Evolutionary conservation across 1,284 basidiomycete species (phyloP).

Genomic region (Boletus hoseneyae): DNA sequence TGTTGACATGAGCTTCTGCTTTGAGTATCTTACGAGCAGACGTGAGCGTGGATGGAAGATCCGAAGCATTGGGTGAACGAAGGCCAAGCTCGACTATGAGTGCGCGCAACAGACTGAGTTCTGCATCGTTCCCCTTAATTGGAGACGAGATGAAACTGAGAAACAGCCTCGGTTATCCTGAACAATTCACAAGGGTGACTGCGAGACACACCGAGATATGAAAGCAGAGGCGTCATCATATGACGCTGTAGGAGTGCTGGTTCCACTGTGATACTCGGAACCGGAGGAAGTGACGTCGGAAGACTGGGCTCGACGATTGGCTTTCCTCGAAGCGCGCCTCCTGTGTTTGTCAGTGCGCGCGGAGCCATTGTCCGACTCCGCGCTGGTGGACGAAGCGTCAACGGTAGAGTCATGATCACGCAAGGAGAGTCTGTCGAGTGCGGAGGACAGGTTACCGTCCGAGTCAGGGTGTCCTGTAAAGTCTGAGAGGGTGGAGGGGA

Average conservation of each 20-base stretch:
- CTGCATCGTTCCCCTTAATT: slow-evolving; percentile 36
- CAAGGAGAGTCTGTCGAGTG: slow-evolving; percentile 19
- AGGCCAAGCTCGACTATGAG: slow-evolving; percentile 57
- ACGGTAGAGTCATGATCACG: slow-evolving; percentile 3
- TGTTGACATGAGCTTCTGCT: slow-evolving; percentile 62
- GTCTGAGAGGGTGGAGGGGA: slow-evolving; percentile 19
- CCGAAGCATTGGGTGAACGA: slow-evolving; percentile 33
- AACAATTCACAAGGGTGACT: too few relatives aligned
- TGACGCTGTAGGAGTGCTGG: slow-evolving; percentile 14
- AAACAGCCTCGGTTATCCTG: not conserved
- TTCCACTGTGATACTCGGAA: slow-evolving; percentile 10
- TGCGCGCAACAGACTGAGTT: slow-evolving; percentile 48
- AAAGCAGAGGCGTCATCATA: slow-evolving; percentile 30
- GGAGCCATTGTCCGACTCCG: slow-evolving; percentile 6
- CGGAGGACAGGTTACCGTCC: slow-evolving; percentile 14
- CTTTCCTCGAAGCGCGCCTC: slow-evolving; percentile 1
- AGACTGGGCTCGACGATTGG: slow-evolving; percentile 1
- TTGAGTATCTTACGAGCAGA: slow-evolving; percentile 64
- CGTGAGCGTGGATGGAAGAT: slow-evolving; percentile 54
- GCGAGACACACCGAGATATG: slow-evolving; percentile 26
- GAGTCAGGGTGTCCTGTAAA: not conserved
- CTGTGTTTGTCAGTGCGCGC: not conserved
- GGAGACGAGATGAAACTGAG: slow-evolving; percentile 26
- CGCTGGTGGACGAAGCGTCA: slow-evolving; percentile 7
- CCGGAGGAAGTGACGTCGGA: slow-evolving; percentile 5